A percentile compares a stretch with the other conserved stretches of the same genome.
phyloP scores from a whole-genome alignment of 148 eudicot genomes.

The Diospyros kaki region DNA sequence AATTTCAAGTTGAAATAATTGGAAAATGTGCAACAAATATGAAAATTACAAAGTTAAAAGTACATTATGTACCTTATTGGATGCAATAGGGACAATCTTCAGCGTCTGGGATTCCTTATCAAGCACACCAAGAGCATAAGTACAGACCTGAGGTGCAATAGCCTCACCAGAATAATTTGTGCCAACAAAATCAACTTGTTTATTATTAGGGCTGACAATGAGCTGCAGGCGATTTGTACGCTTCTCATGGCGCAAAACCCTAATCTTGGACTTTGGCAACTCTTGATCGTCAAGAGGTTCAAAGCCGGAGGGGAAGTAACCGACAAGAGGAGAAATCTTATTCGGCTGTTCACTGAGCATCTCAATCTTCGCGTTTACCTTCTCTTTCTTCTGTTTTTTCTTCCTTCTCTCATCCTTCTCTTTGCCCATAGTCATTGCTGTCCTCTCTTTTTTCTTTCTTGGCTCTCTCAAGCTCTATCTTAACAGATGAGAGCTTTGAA shows the following conservation, averaged over 20 bases:
- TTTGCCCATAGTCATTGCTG: no score
- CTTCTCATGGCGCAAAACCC: conserved; percentile 29
- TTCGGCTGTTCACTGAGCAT: conserved; percentile 20
- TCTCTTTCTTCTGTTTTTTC: conserved; percentile 9
- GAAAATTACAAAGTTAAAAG: conserved; percentile 1
- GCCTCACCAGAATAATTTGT: conserved; percentile 58
- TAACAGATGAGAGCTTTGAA: no score
- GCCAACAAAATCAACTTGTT: conserved; percentile 48
- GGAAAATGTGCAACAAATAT: no score
- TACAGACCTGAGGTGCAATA: conserved; percentile 50
- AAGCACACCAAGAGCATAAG: conserved; percentile 56
- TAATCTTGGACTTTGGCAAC: conserved; percentile 17
- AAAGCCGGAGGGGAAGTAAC: conserved; percentile 60
- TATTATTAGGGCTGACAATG: conserved; percentile 42
- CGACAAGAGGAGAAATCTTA: conserved; percentile 45
- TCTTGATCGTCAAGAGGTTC: conserved; percentile 24
- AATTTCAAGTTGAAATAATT: no score
- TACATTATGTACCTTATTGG: conserved; percentile 44
- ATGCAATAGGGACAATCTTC: conserved; percentile 57
- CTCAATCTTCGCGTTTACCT: conserved; percentile 26
- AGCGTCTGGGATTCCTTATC: conserved; percentile 49
- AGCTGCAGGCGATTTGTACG: conserved; percentile 44
- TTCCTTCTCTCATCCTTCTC: neutral
- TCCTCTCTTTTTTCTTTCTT: no score
- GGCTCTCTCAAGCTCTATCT: no score